Conservation (phyloP, 306 rosid species). For the Dryas octopetala region DNA sequence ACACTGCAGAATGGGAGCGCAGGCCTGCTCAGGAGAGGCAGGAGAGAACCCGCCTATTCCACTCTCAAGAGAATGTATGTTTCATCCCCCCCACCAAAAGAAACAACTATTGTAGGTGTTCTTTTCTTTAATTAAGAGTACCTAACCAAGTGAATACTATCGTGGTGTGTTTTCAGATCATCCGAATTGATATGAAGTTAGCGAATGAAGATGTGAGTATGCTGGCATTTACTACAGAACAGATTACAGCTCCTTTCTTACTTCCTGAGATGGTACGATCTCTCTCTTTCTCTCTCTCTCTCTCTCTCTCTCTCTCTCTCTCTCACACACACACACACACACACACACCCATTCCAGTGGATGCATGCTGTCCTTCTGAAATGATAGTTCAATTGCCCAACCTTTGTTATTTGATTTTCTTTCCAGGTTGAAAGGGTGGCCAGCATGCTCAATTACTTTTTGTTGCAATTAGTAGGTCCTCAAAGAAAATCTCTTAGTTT, state of each 20-base stretch:
- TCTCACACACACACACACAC: too few relatives aligned
- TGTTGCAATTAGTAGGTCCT: slow-evolving; percentile 95
- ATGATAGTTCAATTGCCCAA: neutral
- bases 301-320: neutral
- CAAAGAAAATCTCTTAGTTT: slow-evolving; percentile 90
- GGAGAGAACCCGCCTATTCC: slow-evolving; percentile 94
- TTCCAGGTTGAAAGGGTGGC: slow-evolving; percentile 96
- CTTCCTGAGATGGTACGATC: slow-evolving; percentile 93
- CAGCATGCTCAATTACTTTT: slow-evolving; percentile 97
- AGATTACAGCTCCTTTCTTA: slow-evolving; percentile 91
- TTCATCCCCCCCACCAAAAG: slow-evolving; percentile 9
- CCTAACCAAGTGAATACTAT: slow-evolving; percentile 26
- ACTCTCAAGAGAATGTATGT: slow-evolving; percentile 94
- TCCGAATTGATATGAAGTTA: slow-evolving; percentile 93
- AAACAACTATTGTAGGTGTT: slow-evolving; percentile 3
- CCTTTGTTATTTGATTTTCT: neutral
- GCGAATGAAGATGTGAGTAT: slow-evolving; percentile 96
- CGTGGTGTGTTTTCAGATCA: slow-evolving; percentile 55
- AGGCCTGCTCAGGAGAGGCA: slow-evolving; percentile 95
- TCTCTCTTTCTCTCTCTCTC: neutral
- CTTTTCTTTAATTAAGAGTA: slow-evolving; percentile 15
- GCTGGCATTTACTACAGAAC: slow-evolving; percentile 93
- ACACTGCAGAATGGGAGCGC: slow-evolving; percentile 84
- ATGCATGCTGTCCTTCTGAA: slow-evolving; percentile 6
- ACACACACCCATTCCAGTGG: neutral